These are phyloP conservation scores for Lophium mytilinum DNA, from an alignment of 495 filamentous ascomycete genomes.

Conservation along the genomic window DNA sequence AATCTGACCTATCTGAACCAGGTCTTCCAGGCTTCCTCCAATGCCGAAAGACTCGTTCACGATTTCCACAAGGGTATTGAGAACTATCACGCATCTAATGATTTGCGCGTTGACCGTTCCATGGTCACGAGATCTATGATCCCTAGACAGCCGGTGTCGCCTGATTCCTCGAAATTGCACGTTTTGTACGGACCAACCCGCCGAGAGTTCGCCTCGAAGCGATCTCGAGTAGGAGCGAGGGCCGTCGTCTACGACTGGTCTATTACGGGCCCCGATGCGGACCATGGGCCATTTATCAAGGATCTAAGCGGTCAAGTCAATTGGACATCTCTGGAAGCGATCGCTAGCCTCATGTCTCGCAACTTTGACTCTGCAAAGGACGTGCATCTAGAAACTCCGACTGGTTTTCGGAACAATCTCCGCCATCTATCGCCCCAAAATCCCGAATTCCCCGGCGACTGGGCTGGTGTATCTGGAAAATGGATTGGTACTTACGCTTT, in stretches of 20 bases:
- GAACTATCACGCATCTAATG: background rate
- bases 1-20: constrained; percentile 13
- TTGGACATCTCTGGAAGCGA: constrained; percentile 14
- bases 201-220: constrained; percentile 7
- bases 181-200: constrained; percentile 16
- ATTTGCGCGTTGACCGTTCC: background rate
- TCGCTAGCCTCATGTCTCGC: constrained; percentile 15
- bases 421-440: background rate
- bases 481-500: constrained; percentile 22
- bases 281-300: constrained; percentile 15
- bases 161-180: constrained; percentile 16
- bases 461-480: constrained; percentile 14
- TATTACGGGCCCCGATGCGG: constrained; percentile 3
- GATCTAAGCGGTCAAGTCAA: constrained; percentile 16
- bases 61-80: constrained; percentile 12
- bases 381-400: background rate
- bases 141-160: background rate
- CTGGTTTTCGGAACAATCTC: constrained; percentile 6
- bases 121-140: constrained; percentile 13
- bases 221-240: constrained; percentile 11
- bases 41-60: constrained; percentile 13
- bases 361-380: constrained; percentile 9
- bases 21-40: background rate
- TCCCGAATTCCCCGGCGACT: constrained; percentile 3
- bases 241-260: constrained; percentile 19